Percentiles rank a stretch among this genome's conserved stretches.
Conservation (phyloP, 257 asterid species). For the Capsicum rhomboideum region DNA sequence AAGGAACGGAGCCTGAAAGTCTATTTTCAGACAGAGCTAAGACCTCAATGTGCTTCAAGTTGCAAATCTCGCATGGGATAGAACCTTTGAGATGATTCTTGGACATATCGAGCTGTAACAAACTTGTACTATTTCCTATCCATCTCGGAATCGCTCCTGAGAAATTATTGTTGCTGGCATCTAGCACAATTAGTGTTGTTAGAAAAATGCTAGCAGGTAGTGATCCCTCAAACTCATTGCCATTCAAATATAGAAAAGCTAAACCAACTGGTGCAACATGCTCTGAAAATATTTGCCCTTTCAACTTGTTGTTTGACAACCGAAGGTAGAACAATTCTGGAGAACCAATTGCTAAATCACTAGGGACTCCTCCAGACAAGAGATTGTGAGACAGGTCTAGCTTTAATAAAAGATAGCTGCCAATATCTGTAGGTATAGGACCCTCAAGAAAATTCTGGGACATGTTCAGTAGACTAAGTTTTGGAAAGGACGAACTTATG, state of each 20-base stretch:
- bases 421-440: not conserved
- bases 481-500: not conserved
- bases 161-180: too few species aligned
- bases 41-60: not conserved
- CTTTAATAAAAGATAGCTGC: rapidly evolving
- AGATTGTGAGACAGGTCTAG: not conserved
- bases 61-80: not conserved
- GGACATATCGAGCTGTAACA: not conserved
- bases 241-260: too few species aligned
- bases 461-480: not conserved
- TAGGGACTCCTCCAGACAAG: not conserved
- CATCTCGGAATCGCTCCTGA: too few species aligned
- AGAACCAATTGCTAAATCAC: not conserved
- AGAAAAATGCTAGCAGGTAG: not conserved
- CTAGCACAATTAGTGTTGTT: too few species aligned
- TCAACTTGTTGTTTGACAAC: too few species aligned
- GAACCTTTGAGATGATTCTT: not conserved
- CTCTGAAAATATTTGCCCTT: not conserved
- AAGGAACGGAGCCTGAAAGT: too few species aligned
- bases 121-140: too few species aligned
- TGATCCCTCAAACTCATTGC: not conserved
- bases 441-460: not conserved
- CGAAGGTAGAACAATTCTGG: too few species aligned
- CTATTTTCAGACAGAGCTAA: too few species aligned
- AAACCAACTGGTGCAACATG: too few species aligned